These are phyloP conservation scores for Miscanthus lutarioriparius DNA, from an alignment of 176 grass and related monocot species.

Conservation along the genomic window DNA sequence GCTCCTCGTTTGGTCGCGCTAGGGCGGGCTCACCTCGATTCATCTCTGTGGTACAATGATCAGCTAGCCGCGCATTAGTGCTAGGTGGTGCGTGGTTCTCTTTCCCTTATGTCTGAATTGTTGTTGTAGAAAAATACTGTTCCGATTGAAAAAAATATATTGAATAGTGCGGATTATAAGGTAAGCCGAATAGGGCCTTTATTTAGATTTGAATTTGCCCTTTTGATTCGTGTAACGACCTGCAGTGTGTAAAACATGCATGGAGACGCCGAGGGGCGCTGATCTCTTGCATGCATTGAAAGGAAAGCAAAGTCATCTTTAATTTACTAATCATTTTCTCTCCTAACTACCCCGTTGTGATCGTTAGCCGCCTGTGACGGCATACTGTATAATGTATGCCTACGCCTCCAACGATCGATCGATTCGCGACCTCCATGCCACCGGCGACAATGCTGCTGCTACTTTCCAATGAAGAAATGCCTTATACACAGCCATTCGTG, in stretches of 20 bases:
- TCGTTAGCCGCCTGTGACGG: neutral
- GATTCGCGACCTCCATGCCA: neutral
- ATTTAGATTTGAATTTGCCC: neutral
- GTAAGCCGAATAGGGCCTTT: no score
- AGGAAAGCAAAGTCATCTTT: slow-evolving; percentile 39
- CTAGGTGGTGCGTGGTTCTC: no score
- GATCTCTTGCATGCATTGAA: slow-evolving; percentile 38
- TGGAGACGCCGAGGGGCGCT: neutral
- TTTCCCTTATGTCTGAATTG: no score
- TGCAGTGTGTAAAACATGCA: neutral
- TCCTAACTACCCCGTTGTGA: slow-evolving; percentile 4
- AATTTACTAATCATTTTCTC: neutral
- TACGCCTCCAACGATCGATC: neutral
- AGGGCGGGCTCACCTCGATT: slow-evolving; percentile 26
- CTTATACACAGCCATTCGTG: no score
- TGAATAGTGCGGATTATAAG: no score
- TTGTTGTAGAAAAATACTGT: no score
- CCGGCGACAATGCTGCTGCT: no score
- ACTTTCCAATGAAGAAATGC: no score
- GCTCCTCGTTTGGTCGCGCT: neutral
- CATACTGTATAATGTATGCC: no score
- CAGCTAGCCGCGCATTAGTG: slow-evolving; percentile 33
- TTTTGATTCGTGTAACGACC: neutral
- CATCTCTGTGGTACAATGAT: slow-evolving; percentile 44
- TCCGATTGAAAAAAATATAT: no score